Conservation (phyloP, 306 rosid species). For the Vigna trinervia region DNA sequence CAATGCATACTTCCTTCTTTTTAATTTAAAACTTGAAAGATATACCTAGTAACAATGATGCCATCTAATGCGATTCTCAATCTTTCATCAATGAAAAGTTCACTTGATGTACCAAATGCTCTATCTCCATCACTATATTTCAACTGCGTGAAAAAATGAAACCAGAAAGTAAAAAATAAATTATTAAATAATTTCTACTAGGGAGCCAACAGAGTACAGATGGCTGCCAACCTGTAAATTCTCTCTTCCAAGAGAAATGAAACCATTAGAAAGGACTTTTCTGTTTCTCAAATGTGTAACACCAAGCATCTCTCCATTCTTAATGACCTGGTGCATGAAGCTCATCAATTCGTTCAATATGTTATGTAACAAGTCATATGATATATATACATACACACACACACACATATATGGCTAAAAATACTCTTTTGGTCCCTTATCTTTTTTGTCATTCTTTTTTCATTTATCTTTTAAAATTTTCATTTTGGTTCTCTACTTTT, state of each 20-base stretch:
- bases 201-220: background rate
- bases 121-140: slow-evolving; percentile 19
- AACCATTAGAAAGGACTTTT: slow-evolving; percentile 19
- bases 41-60: slow-evolving; percentile 13
- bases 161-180: background rate
- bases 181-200: background rate
- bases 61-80: slow-evolving; percentile 20
- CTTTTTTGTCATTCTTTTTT: background rate
- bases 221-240: slow-evolving; percentile 2
- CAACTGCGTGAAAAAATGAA: slow-evolving; percentile 4
- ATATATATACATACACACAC: too few relatives aligned
- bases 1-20: background rate
- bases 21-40: background rate
- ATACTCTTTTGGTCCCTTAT: background rate
- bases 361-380: background rate
- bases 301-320: slow-evolving; percentile 29
- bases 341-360: slow-evolving; percentile 8
- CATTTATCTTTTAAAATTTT: background rate
- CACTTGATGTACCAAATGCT: slow-evolving; percentile 20
- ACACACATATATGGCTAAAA: too few relatives aligned
- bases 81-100: slow-evolving; percentile 25
- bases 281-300: slow-evolving; percentile 24
- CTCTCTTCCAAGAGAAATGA: slow-evolving; percentile 19
- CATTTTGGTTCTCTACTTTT: background rate
- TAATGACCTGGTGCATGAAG: slow-evolving; percentile 18